Base-by-base conservation (phyloP, 129 eudicot genomes). In the Flaveria bidentis region DNA sequence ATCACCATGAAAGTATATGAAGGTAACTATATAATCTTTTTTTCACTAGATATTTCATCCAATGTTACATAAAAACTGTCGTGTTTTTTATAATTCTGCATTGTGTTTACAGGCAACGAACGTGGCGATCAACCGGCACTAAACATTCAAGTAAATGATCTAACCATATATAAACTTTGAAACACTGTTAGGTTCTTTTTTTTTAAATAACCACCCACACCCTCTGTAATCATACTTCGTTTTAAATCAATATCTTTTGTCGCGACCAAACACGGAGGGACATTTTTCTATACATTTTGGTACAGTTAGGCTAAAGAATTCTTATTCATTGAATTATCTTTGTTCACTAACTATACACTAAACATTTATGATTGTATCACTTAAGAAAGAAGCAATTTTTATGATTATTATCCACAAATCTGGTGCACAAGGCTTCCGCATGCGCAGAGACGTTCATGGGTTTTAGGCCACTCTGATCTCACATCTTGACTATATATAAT, bases 1-100 rank as follows among this genome's bases (percentile, higher is more conserved):
- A 12, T 82, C 18, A 77, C 81, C 23, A 71, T 71, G 70, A 81
- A 82, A 62, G 60, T 71, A 18, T 76, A 71, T 23, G 78, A 82
- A 12, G 85, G 85, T 82, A 47, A 76, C 15, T 5, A 22, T 25
- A 36, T 41, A 1, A 25, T 2, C 5, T 11, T 30, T 3, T 3
- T 3, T 61, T 11, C 4, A 9, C 17, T 26, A 11, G 13, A 26
- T 3, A 14, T 61, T 61, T 26, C 67, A 26, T 26, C 10, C 6
- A 8, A 61, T 61, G 2, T 22, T 58, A 33, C 16, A 36, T 23
- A 58, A 23, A 9, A 52, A 16, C 33, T 1, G 3, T 33, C 1
- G 0, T 23, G 65, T 58, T 13, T 25, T 9, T 58, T 1, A 14
- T 65, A 17, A 0, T 65, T 72, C 7, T 36, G 41, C 7, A 10